Percentiles rank a stretch among this genome's conserved stretches.
Conservation (phyloP, 108 stramenopile genomes). For the Cyclostephanos invisitatus region DNA sequence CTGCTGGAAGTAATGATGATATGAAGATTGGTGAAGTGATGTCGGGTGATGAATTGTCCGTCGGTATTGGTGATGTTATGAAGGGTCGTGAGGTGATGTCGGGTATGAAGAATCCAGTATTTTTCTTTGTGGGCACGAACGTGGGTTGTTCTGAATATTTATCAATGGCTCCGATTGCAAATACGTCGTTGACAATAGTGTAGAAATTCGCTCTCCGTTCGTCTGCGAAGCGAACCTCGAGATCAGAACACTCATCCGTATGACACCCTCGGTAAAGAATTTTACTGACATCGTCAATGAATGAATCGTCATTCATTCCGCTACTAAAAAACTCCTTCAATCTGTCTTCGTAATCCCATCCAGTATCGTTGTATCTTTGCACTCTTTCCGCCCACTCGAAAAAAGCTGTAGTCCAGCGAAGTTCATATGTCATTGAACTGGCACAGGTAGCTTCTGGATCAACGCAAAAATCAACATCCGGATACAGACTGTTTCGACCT, state of each 20-base stretch:
- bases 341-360: slow-evolving; percentile 23
- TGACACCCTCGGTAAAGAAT: slow-evolving; percentile 34
- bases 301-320: slow-evolving; percentile 36
- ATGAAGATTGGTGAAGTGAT: not conserved
- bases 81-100: not conserved
- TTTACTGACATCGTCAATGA: slow-evolving; percentile 28
- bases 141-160: not conserved
- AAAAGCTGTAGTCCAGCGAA: slow-evolving; percentile 38
- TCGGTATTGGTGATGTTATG: not conserved
- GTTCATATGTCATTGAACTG: slow-evolving; percentile 18
- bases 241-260: slow-evolving; percentile 18
- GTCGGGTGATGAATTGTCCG: not conserved
- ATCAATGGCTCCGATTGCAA: not conserved
- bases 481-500: slow-evolving; percentile 37
- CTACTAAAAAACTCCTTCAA: slow-evolving; percentile 23
- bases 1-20: not conserved
- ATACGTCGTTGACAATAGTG: slow-evolving; percentile 36
- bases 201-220: slow-evolving; percentile 30
- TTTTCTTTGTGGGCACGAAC: not conserved
- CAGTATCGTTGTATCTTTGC: slow-evolving; percentile 22
- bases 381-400: slow-evolving; percentile 47
- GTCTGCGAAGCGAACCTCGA: slow-evolving; percentile 26
- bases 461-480: slow-evolving; percentile 36
- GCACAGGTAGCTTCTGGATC: slow-evolving; percentile 39
- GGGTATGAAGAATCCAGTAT: not conserved